These are phyloP conservation scores for Lophium mytilinum DNA, from an alignment of 495 filamentous ascomycete species.

Conservation along the genomic window DNA sequence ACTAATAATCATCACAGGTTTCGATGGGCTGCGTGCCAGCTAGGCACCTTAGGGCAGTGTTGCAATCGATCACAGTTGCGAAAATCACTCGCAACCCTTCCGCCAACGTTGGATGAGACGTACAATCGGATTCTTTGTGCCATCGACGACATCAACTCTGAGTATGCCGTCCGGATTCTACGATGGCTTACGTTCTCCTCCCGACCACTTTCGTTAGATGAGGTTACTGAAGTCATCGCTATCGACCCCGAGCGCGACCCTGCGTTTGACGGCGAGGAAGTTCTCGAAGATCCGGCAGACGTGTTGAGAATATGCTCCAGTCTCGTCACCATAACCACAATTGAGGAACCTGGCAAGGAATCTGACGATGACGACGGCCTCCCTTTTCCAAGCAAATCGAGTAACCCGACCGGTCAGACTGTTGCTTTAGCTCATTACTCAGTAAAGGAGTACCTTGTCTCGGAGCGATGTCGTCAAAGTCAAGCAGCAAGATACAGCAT, in stretches of 20 bases:
- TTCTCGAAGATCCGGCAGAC: slow-evolving; percentile 14
- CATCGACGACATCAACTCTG: slow-evolving; percentile 9
- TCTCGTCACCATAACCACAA: slow-evolving; percentile 2
- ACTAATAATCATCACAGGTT: slow-evolving; percentile 18
- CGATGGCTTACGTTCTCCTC: slow-evolving; percentile 17
- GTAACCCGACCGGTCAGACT: background rate
- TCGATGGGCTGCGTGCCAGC: slow-evolving; percentile 27
- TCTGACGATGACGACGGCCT: too few species aligned
- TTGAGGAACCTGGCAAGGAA: background rate
- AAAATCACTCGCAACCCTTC: slow-evolving; percentile 11
- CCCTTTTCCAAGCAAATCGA: too few species aligned
- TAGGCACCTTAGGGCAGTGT: slow-evolving; percentile 19
- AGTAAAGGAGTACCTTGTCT: slow-evolving; percentile 17
- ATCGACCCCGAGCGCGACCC: slow-evolving; percentile 4
- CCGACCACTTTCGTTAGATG: slow-evolving; percentile 11
- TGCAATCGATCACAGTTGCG: background rate
- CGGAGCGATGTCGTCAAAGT: slow-evolving; percentile 6
- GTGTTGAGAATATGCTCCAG: slow-evolving; percentile 15
- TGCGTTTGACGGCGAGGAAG: slow-evolving; percentile 14
- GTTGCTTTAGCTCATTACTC: slow-evolving; percentile 14
- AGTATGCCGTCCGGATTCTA: slow-evolving; percentile 16
- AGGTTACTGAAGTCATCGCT: slow-evolving; percentile 12
- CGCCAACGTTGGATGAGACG: slow-evolving; percentile 20
- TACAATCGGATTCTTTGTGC: slow-evolving; percentile 22
- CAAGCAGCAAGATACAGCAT: slow-evolving; percentile 9